phyloP scores from a whole-genome alignment of 192 early-diverging fungal genomes.

The Backusella westeae region DNA sequence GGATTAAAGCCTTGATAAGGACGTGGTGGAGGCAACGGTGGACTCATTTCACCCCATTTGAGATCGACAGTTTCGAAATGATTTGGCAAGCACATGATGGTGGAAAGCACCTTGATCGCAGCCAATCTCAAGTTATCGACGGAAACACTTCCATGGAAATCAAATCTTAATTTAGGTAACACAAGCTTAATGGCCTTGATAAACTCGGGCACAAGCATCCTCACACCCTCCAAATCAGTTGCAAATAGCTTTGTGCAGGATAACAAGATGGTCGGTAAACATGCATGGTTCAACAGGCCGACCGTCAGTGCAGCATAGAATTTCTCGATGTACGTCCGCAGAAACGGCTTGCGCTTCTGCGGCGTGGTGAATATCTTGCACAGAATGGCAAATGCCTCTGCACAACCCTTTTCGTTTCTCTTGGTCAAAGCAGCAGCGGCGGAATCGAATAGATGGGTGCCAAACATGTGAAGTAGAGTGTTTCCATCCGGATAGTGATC shows the following conservation, averaged over 20 bases:
- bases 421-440: constrained; percentile 35
- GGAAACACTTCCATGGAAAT: constrained; percentile 34
- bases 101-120: constrained; percentile 60
- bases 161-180: constrained; percentile 45
- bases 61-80: constrained; percentile 63
- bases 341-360: constrained; percentile 56
- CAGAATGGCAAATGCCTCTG: constrained; percentile 68
- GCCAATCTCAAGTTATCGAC: constrained; percentile 67
- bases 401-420: constrained; percentile 49
- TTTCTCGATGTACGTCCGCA: constrained; percentile 63
- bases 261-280: constrained; percentile 67
- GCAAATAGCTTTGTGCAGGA: constrained; percentile 62
- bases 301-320: constrained; percentile 67
- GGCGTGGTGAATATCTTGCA: constrained; percentile 76
- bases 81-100: constrained; percentile 67
- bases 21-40: not conserved
- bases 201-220: constrained; percentile 73
- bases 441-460: constrained; percentile 75
- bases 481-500: constrained; percentile 61
- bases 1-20: constrained; percentile 9
- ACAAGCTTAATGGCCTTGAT: constrained; percentile 64
- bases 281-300: constrained; percentile 59
- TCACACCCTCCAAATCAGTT: constrained; percentile 65
- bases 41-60: constrained; percentile 40
- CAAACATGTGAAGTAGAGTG: constrained; percentile 82